Conservation (phyloP, 1,284 basidiomycete species). For the Trichosporon sp. region DNA sequence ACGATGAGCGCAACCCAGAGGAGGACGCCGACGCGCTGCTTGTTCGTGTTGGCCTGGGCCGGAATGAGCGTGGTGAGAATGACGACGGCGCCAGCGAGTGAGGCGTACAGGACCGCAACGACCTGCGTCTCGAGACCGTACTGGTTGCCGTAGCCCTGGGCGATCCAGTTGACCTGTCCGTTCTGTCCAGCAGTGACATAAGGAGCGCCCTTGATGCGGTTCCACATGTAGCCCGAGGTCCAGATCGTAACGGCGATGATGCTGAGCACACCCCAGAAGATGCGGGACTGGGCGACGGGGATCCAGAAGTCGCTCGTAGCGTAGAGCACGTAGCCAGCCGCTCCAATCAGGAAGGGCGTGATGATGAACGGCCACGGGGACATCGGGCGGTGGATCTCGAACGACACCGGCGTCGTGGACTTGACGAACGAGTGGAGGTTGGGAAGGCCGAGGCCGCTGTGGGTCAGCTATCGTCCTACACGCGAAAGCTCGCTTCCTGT, state of each 20-base stretch:
- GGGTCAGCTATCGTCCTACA: slow-evolving; percentile 13
- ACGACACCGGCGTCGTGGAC: slow-evolving; percentile 61
- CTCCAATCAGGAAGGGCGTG: slow-evolving; percentile 62
- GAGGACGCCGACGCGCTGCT: slow-evolving; percentile 84
- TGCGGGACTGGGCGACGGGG: slow-evolving; percentile 69
- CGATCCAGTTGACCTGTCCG: slow-evolving; percentile 74
- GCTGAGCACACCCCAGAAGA: slow-evolving; percentile 65
- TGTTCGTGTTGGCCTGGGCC: slow-evolving; percentile 69
- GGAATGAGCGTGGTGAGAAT: slow-evolving; percentile 83
- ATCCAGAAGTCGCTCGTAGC: slow-evolving; percentile 61
- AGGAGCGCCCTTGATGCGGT: slow-evolving; percentile 82
- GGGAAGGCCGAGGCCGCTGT: slow-evolving; percentile 75
- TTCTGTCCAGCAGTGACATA: slow-evolving; percentile 62
- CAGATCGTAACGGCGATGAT: slow-evolving; percentile 74
- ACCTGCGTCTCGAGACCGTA: slow-evolving; percentile 91
- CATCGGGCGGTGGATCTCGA: slow-evolving; percentile 53
- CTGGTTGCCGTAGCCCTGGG: slow-evolving; percentile 84
- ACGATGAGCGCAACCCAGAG: slow-evolving; percentile 83
- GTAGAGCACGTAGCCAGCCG: slow-evolving; percentile 35
- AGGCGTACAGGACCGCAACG: slow-evolving; percentile 79
- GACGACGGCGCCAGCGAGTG: slow-evolving; percentile 77
- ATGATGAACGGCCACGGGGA: slow-evolving; percentile 61
- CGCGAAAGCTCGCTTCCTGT: too few species aligned
- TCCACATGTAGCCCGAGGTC: slow-evolving; percentile 95
- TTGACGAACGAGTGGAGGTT: slow-evolving; percentile 76